Evolutionary conservation across 306 rosid species (phyloP), one percentile per base, ranked within the genome.

Genomic region (Abrus precatorius): DNA sequence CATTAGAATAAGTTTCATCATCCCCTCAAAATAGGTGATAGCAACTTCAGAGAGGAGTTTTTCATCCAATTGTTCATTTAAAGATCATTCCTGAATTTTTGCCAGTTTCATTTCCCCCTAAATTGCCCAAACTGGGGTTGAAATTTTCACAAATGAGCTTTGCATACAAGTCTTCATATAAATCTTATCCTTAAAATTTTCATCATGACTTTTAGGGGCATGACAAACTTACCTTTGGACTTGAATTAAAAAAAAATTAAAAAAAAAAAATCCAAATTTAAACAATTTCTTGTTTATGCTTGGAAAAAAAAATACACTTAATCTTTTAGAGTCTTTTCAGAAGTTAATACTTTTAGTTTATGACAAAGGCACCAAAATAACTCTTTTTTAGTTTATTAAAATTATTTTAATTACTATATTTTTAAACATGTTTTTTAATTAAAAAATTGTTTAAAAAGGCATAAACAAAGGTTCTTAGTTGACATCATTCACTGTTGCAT

Each of bases 161-260:
- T 59, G 59, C 68, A 74, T 74, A 43, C 33, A 74, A 59, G 29
- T 74, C 44, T 44, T 74, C 34, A 9, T 20, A 49, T 76, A 40
- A 38, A 64, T 14, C 30, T 53, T 77, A 34, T 49, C 30, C 5
- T 32, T 5, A 29, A 65, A 34, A 8, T 52, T 65, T 65, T 38
- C 10, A 28, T 20, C 55, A 7, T 34, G 53, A 28, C 28, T 56
- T 53, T 43, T 53, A 77, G 50, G 34, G 82, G 57, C 27, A 30
- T 32, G 28, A 3, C 50, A 76, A 76, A 62, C 50, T 64, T 38
- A 68, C 50, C 30, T 78, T 67, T 49, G 59, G 9, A 45, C 10
- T 7, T 20, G 7, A 53, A 34, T 36, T 60, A 34, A 38, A 55
- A 67, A 0, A 4, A 36, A 20, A 74, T 57, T 67, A 36, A 56